These are phyloP conservation scores for Rosa lucieae DNA, from an alignment of 306 rosid genomes.

Conservation along the genomic window DNA sequence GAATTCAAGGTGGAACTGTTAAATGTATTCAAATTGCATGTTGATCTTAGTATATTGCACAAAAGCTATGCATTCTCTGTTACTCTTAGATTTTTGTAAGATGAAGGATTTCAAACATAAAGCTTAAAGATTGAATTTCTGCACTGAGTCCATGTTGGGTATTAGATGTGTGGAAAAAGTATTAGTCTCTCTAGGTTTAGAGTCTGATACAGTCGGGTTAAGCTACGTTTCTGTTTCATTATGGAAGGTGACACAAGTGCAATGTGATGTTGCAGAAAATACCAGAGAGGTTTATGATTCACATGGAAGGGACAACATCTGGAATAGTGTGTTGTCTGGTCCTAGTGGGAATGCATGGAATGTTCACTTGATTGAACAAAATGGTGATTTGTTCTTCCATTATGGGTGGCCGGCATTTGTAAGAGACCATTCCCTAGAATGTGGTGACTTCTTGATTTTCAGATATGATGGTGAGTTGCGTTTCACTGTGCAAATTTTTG, in stretches of 20 bases:
- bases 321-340: conserved; percentile 62
- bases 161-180: not conserved
- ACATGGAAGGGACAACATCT: conserved; percentile 55
- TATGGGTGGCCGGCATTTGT: conserved; percentile 78
- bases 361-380: conserved; percentile 53
- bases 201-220: not conserved
- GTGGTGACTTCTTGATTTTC: conserved; percentile 85
- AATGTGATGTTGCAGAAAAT: conserved; percentile 57
- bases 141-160: not conserved
- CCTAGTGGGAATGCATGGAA: conserved; percentile 78
- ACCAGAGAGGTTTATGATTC: conserved; percentile 54
- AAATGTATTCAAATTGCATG: not conserved
- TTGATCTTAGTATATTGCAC: not conserved
- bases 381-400: conserved; percentile 55
- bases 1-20: not conserved
- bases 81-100: not conserved
- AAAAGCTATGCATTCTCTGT: not conserved
- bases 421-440: conserved; percentile 61
- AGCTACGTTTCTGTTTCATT: conserved; percentile 19
- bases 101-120: not conserved
- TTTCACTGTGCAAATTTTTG: conserved; percentile 76
- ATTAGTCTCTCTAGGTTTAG: not conserved
- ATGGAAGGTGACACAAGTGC: conserved; percentile 27
- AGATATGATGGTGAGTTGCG: conserved; percentile 66
- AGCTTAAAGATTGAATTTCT: too few species aligned